Evolutionary conservation across 1,139 yeast genomes (phyloP), one percentile per base, ranked within the genome.

Genomic region (Sugiyamaella novakii): DNA sequence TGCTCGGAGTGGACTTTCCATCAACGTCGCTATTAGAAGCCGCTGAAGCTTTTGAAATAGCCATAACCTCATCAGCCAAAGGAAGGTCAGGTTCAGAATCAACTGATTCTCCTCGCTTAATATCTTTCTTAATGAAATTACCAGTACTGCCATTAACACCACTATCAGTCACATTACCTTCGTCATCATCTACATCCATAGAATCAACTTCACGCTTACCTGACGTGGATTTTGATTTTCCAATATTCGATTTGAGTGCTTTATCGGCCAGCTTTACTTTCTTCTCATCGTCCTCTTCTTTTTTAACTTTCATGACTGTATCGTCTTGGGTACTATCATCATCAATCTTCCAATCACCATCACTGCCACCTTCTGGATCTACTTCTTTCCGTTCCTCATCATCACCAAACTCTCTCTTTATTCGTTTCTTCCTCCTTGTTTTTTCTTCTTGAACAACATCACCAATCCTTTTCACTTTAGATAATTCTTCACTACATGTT

Each of bases 261-360:
- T n/a, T n/a, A 22, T 6, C 14, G 12, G 39, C 39, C 55, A 34
- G 50, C 40, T 24, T 47, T 43, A 31, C 34, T 51, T 28, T 47
- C 49, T n/a, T 49, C 41, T 29, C 27, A 3, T 15, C 36, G 10
- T 34, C 59, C 4, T 48, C 60, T 2, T 57, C 59, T 5, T 50
- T 59, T 2, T 56, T 60, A 10, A 43, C 43, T 31, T 51, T 37
- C 14, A 25, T 25, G 22, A 22, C 11, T 21, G 24, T 30, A 3
- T 17, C 21, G 11, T 17, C 36, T n/a, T 24, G 17, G 14, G 8
- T n/a, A 38, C 12, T 36, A 29, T 14, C 38, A 14, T 17, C 33
- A 22, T 17, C 27, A 14, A 11, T 39, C 11, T 24, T 34, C 10
- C 30, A 29, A 10, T n/a, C 43, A 14, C 15, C 46, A 19, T 19